Percentiles rank a stretch among this genome's conserved stretches.
These are phyloP conservation scores for Drechmeria coniospora DNA, from an alignment of 2,329 filamentous ascomycete genomes.

Conservation along the genomic window DNA sequence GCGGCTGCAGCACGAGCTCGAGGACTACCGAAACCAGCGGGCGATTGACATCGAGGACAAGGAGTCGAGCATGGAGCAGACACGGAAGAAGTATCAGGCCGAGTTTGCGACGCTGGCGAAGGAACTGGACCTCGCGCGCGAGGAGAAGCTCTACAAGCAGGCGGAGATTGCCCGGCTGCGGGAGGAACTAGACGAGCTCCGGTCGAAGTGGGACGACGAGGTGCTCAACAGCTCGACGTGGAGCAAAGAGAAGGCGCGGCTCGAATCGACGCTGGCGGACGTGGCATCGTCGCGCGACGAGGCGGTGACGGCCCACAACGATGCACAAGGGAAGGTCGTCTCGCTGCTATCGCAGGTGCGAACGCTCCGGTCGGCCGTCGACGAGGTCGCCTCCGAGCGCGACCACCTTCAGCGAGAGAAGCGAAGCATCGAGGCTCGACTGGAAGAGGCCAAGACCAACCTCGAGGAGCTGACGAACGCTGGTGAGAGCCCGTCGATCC, in stretches of 20 bases:
- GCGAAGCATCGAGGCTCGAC: slow-evolving; percentile 67
- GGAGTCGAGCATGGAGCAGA: slow-evolving; percentile 90
- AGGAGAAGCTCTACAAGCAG: slow-evolving; percentile 74
- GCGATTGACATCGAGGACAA: slow-evolving; percentile 96
- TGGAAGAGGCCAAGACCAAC: slow-evolving; percentile 75
- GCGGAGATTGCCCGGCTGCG: slow-evolving; percentile 75
- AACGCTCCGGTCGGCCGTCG: slow-evolving; percentile 64
- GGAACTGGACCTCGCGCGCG: slow-evolving; percentile 84
- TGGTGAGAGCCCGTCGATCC: slow-evolving; percentile 76
- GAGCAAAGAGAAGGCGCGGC: slow-evolving; percentile 90
- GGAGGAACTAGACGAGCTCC: slow-evolving; percentile 90
- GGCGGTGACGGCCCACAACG: slow-evolving; percentile 82
- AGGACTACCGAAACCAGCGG: slow-evolving; percentile 89
- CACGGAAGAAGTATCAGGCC: slow-evolving; percentile 89
- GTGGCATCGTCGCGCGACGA: slow-evolving; percentile 86
- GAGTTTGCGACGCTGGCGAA: slow-evolving; percentile 82
- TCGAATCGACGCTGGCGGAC: slow-evolving; percentile 81
- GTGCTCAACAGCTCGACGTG: slow-evolving; percentile 94
- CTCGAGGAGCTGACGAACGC: slow-evolving; percentile 75
- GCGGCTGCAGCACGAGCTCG: slow-evolving; percentile 87
- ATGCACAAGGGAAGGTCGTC: slow-evolving; percentile 87
- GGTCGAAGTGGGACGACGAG: slow-evolving; percentile 96
- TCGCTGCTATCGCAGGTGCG: slow-evolving; percentile 81
- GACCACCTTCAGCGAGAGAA: slow-evolving; percentile 81
- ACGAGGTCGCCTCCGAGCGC: slow-evolving; percentile 73